phyloP scores from a whole-genome alignment of 2,329 filamentous ascomycete species.

The Mariannaea elegans region DNA sequence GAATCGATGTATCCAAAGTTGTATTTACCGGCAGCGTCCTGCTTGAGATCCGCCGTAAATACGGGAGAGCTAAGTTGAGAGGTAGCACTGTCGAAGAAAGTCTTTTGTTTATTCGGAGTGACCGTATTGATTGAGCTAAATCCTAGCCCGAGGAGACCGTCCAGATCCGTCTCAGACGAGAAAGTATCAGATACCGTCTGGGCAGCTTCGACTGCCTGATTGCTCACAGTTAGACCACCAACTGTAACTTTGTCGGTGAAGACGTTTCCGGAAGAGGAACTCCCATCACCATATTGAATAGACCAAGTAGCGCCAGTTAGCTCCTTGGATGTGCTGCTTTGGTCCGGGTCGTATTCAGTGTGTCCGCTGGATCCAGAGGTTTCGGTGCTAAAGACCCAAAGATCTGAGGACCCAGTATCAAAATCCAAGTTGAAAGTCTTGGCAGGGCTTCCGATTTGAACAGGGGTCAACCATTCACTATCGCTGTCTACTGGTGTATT shows the following conservation, averaged over 20 bases:
- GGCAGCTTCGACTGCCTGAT: constrained; percentile 56
- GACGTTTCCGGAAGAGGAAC: constrained; percentile 52
- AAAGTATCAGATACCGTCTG: constrained; percentile 51
- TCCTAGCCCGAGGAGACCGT: constrained; percentile 55
- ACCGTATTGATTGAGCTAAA: constrained; percentile 56
- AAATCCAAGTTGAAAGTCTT: constrained; percentile 55
- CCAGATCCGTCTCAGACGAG: constrained; percentile 48
- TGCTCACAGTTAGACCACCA: constrained; percentile 51
- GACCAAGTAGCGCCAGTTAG: constrained; percentile 50
- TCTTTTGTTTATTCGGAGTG: constrained; percentile 50
- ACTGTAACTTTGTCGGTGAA: constrained; percentile 54
- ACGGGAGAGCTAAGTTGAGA: constrained; percentile 49
- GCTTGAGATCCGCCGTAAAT: constrained; percentile 75
- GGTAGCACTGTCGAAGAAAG: constrained; percentile 51
- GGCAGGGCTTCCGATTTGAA: constrained; percentile 53
- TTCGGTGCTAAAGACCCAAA: constrained; percentile 59
- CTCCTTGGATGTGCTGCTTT: constrained; percentile 50
- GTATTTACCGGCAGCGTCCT: constrained; percentile 66
- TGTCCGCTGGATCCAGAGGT: constrained; percentile 50
- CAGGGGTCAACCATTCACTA: constrained; percentile 50
- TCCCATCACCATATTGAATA: constrained; percentile 57
- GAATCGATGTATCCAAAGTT: constrained; percentile 77
- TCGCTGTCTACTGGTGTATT: constrained; percentile 44
- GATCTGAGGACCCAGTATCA: constrained; percentile 57
- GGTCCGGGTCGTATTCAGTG: constrained; percentile 47